A percentile compares a stretch with the other conserved stretches of the same genome.
Conservation (phyloP, 306 rosid species). For the Medicago truncatula region DNA sequence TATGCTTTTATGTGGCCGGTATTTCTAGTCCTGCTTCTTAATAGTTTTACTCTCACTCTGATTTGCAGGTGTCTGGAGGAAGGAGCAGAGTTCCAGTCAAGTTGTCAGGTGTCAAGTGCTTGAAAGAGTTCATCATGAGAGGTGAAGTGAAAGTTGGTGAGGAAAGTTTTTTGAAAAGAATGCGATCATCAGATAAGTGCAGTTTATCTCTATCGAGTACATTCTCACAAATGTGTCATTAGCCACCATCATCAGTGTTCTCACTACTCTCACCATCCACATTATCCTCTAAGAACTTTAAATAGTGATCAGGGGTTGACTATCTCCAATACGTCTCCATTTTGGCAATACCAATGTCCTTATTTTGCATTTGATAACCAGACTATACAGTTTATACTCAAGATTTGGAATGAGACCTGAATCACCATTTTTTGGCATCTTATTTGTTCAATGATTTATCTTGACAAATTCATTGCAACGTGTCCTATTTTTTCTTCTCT, state of each 20-base stretch:
- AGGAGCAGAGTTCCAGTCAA: conserved; percentile 98
- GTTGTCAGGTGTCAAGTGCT: conserved; percentile 77
- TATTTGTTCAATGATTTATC: conserved; percentile 15
- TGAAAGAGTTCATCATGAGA: conserved; percentile 69
- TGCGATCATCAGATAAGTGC: conserved; percentile 45
- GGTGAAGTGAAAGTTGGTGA: conserved; percentile 61
- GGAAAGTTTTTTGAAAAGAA: conserved; percentile 50
- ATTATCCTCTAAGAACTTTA: conserved; percentile 57
- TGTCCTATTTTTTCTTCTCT: neutral
- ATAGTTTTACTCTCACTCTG: neutral
- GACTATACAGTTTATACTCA: conserved; percentile 4
- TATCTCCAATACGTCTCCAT: conserved; percentile 28
- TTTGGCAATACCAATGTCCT: conserved; percentile 37
- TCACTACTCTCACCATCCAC: conserved; percentile 39
- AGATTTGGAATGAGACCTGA: conserved; percentile 18
- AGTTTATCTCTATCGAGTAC: conserved; percentile 32
- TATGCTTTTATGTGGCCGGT: neutral
- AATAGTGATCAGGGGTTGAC: conserved; percentile 46
- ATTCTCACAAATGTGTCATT: conserved; percentile 39
- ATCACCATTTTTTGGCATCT: conserved; percentile 26
- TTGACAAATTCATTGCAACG: too few species aligned
- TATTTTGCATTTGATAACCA: conserved; percentile 17
- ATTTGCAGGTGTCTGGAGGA: conserved; percentile 85
- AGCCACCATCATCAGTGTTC: conserved; percentile 42
- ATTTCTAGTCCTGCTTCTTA: conserved; percentile 2